phyloP scores from a whole-genome alignment of 305 asterid genomes.

The Fraxinus paxiana region DNA sequence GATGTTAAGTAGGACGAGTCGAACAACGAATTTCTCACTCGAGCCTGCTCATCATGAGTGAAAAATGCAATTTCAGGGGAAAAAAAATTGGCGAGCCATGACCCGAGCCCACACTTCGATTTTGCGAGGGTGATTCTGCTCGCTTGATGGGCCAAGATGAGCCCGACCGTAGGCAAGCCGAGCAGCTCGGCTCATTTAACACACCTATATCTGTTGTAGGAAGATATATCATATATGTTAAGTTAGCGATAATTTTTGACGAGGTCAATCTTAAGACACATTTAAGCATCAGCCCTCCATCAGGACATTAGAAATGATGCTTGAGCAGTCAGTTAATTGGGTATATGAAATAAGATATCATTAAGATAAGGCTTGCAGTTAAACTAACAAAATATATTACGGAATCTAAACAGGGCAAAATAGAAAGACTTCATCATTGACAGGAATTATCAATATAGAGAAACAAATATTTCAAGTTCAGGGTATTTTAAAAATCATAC shows the following conservation, averaged over 20 bases:
- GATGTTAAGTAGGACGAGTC: not conserved
- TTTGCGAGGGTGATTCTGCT: not conserved
- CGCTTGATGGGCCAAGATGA: not conserved
- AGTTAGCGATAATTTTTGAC: not conserved
- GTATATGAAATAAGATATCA: not conserved
- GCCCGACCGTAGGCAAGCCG: not conserved
- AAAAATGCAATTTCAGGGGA: not conserved
- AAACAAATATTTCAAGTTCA: conserved; percentile 6
- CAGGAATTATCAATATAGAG: not conserved
- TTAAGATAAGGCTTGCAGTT: not conserved
- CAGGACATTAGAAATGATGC: not conserved
- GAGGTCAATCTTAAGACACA: not conserved
- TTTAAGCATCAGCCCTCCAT: conserved; percentile 1
- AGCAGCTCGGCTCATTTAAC: not conserved
- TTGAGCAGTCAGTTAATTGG: not conserved
- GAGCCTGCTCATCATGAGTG: not conserved
- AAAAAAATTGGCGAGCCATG: not conserved
- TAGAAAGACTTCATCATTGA: not conserved
- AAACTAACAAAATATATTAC: not conserved
- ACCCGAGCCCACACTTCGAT: not conserved
- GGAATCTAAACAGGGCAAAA: not conserved
- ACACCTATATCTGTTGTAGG: not conserved
- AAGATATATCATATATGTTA: not conserved
- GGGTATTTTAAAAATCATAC: conserved; percentile 31
- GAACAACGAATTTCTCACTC: not conserved